Evolutionary conservation across 768 basidiomycete species (phyloP).

Genomic region (Tulasnella sp.): DNA sequence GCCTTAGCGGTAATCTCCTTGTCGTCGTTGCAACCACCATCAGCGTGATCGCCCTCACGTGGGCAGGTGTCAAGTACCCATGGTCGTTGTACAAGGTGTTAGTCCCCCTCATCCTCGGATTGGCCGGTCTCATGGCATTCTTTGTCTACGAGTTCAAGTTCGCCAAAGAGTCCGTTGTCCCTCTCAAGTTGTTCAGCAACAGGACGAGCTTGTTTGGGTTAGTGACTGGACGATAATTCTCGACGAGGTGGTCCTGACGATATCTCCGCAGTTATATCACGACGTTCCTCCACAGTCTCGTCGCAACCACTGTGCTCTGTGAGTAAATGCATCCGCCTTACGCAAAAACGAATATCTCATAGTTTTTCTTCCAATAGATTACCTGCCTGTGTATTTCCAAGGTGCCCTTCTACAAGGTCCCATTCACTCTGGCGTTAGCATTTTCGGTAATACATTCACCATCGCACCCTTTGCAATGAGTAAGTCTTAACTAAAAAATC

Average conservation of each 20-base stretch:
- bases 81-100: slow-evolving; percentile 34
- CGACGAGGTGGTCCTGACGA: neutral
- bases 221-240: neutral
- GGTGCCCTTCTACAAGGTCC: slow-evolving; percentile 31
- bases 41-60: slow-evolving; percentile 29
- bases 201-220: slow-evolving; percentile 27
- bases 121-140: slow-evolving; percentile 23
- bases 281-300: slow-evolving; percentile 23
- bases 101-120: slow-evolving; percentile 33
- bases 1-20: slow-evolving; percentile 23
- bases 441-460: slow-evolving; percentile 30
- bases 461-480: slow-evolving; percentile 31
- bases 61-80: slow-evolving; percentile 32
- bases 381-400: slow-evolving; percentile 25
- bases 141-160: slow-evolving; percentile 4
- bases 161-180: slow-evolving; percentile 13
- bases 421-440: slow-evolving; percentile 29
- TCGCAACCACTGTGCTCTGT: slow-evolving; percentile 4
- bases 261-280: slow-evolving; percentile 18
- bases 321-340: neutral
- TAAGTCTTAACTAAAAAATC: slow-evolving; percentile 1
- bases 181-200: slow-evolving; percentile 26
- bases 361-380: slow-evolving; percentile 13
- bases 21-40: slow-evolving; percentile 28
- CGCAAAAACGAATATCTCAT: neutral